phyloP scores from a whole-genome alignment of 352 stramenopile genomes.

The Pythium volutum region DNA sequence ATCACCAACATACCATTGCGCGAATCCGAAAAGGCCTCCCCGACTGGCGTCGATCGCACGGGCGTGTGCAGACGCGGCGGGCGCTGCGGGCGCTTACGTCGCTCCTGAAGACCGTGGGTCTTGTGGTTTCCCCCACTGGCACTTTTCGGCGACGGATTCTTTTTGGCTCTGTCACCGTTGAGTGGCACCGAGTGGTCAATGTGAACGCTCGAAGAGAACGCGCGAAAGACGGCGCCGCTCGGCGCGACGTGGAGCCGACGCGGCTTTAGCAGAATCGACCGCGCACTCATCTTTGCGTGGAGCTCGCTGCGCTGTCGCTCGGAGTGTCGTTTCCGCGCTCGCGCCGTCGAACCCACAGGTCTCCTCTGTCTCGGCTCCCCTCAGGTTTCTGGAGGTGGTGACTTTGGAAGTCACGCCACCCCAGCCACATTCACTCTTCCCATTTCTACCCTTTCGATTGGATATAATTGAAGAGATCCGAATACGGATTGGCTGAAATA shows the following conservation, averaged over 20 bases:
- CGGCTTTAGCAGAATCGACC: conserved; percentile 9
- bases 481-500: conserved; percentile 15
- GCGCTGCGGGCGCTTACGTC: conserved; percentile 29
- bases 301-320: neutral
- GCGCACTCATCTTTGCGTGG: conserved; percentile 17
- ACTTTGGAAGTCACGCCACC: conserved; percentile 5
- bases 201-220: conserved; percentile 24
- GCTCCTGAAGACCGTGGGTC: conserved; percentile 25
- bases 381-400: conserved; percentile 4
- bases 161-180: conserved; percentile 17
- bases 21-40: conserved; percentile 11
- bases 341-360: too few relatives aligned
- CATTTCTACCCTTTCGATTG: conserved; percentile 4
- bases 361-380: conserved; percentile 2
- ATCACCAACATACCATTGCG: conserved; percentile 17
- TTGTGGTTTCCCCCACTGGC: conserved; percentile 3
- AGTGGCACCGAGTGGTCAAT: conserved; percentile 16
- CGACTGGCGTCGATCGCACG: conserved; percentile 8
- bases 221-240: conserved; percentile 5
- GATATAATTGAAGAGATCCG: conserved; percentile 7
- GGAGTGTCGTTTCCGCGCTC: neutral
- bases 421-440: conserved; percentile 26
- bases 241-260: conserved; percentile 10
- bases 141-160: neutral
- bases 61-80: conserved; percentile 19